Percentiles rank a stretch among this genome's conserved stretches.
phyloP scores from a whole-genome alignment of 345 rosid species.

The Salix exigua region DNA sequence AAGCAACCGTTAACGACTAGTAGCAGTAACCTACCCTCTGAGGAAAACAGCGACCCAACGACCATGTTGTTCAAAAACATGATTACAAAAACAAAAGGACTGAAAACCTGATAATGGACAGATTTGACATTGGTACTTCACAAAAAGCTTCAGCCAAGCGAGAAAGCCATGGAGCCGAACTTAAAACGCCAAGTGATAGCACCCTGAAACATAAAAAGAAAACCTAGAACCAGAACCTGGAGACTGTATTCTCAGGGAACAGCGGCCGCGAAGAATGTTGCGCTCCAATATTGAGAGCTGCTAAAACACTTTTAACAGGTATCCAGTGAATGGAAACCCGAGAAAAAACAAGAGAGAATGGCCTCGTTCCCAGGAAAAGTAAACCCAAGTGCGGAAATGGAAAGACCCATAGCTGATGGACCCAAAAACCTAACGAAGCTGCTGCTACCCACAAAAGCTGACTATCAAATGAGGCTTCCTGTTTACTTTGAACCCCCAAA shows the following conservation, averaged over 20 bases:
- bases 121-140: conserved; percentile 10
- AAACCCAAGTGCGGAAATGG: conserved; percentile 23
- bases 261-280: conserved; percentile 30
- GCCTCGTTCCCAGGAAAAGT: conserved; percentile 57
- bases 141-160: conserved; percentile 19
- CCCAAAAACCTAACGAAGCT: conserved; percentile 56
- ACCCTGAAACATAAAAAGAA: conserved; percentile 32
- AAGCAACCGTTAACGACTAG: conserved; percentile 17
- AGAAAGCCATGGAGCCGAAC: conserved; percentile 16
- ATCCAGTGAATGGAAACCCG: conserved; percentile 37
- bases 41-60: conserved; percentile 33
- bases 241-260: conserved; percentile 46
- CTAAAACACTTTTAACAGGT: conserved; percentile 45
- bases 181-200: conserved; percentile 39
- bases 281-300: conserved; percentile 14
- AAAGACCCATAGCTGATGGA: conserved; percentile 58
- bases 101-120: conserved; percentile 16
- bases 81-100: conserved; percentile 27
- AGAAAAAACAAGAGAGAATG: conserved; percentile 46
- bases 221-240: conserved; percentile 38
- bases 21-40: conserved; percentile 13
- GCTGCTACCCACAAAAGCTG: conserved; percentile 24
- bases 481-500: conserved; percentile 6
- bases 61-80: conserved; percentile 24
- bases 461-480: conserved; percentile 18